Conservation (phyloP, 495 filamentous ascomycete genomes). For the Xylaria nigripes region DNA sequence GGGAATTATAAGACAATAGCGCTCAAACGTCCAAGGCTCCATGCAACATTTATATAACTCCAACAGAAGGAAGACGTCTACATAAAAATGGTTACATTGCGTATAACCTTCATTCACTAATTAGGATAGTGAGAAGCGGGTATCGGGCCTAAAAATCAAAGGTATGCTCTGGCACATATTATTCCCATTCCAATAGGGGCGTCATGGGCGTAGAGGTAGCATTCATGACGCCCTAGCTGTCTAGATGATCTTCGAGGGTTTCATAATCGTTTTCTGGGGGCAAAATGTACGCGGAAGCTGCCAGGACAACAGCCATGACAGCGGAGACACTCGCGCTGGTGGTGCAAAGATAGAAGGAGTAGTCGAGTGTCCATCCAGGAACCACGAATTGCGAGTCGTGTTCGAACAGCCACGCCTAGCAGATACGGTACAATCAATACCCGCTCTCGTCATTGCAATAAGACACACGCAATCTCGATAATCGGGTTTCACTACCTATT, state of each 20-base stretch:
- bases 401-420: conserved; percentile 72
- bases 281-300: conserved; percentile 55
- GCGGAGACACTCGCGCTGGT: conserved; percentile 61
- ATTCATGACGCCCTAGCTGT: conserved; percentile 13
- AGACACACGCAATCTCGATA: not conserved
- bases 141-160: not conserved
- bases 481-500: not conserved
- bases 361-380: conserved; percentile 70
- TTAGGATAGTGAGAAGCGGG: not conserved
- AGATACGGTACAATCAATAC: not conserved
- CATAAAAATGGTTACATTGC: not conserved
- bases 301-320: conserved; percentile 52
- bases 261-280: conserved; percentile 84
- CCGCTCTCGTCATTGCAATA: not conserved
- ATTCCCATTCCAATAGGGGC: not conserved
- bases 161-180: not conserved
- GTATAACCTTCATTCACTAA: conserved; percentile 3
- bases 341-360: conserved; percentile 69
- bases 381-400: conserved; percentile 78
- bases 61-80: not conserved
- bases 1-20: not conserved
- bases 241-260: conserved; percentile 35
- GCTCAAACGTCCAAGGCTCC: not conserved
- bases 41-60: not conserved
- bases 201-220: not conserved